Base-by-base conservation (phyloP, 192 early-diverging fungal species). In the Lobosporangium transversale region DNA sequence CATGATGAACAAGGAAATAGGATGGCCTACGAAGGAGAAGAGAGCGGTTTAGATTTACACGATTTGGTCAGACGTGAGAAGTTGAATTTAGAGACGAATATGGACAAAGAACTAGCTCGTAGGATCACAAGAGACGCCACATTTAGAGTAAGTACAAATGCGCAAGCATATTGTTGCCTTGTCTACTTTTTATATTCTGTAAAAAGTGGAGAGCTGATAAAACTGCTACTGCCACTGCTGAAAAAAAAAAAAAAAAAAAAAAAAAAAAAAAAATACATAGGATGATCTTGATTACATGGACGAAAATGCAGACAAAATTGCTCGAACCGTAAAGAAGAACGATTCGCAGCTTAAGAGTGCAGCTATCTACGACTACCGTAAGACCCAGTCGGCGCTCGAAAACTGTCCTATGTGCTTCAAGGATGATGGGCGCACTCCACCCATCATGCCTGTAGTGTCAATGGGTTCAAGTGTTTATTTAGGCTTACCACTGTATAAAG, bases 271-370 rank as follows among this genome's bases (percentile, higher is more conserved):
- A 50, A 54, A 31, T 66, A 62, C 49, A 66, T 87, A 78, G 83
- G 86, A 95, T 63, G 88, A 94, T 56, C 79, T 93, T 31, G 97
- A 99, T 44, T 96, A 97, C 50, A 87, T 97, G 85, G 96, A 97
- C 73, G 97, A 97, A 26, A 87, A 92, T 21, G 84, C 88, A 0
- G 95, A 98, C 67, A 85, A 82, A 18, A 81, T 97, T 52, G 85
- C 92, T 1, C 78, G 84, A 37, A 85, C 80, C 42, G 85, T 84
- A 21, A 83, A 85, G 24, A 86, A 83, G 59, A 85, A 85, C 20
- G 88, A 85, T 44, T 86, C 91, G 32, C 87, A 91, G 36, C 29
- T 64, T 20, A 67, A 71, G 50, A 82, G 44, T 40, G 18, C 56
- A 7, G 68, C 53, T 1, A 62, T 55, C 60, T 8, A 73, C 88